Evolutionary conservation across 345 rosid species (phyloP), one percentile per base, ranked within the genome.

Genomic region (Streptanthus diversifolius): DNA sequence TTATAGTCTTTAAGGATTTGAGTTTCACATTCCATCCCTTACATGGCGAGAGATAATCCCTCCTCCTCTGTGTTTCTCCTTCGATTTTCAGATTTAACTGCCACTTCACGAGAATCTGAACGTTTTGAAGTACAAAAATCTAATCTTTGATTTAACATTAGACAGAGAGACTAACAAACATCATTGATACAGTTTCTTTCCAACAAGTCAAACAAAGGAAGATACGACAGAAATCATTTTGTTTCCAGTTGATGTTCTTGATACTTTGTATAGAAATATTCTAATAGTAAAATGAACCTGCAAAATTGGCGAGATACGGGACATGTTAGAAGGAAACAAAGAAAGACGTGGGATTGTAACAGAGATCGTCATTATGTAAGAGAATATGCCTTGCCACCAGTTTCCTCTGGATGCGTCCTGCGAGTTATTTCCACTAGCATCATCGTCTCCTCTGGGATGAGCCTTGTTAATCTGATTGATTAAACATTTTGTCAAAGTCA

Each of bases 231-330:
- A 1, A 32, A 12, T 15, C 2, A 1, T 19, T 73, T 22, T 73
- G 51, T 57, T 41, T 57, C 60, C 14, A 65, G 12, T 33, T 63
- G 40, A 72, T 63, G 29, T 21, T 52, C 45, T 63, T 70, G 35
- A 22, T 52, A 8, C 27, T 17, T 64, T 12, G 48, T 4, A 25
- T 70, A 62, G 72, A 33, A 33, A 79, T 74, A 61, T 56, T 80
- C 83, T 88, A 88, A 54, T 88, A 90, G 81, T 92, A 90, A 56
- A 92, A 91, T 1, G 98, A 90, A 76, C 98, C 96, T 90, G 85
- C 77, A 79, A 64, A 74, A 73, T 29, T 25, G 3, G 32, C 9
- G 33, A 59, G 17, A 43, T 17, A 3, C 9, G 44, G 70, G 43
- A 63, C 13, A 15, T 25, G 65, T 69, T 67, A 56, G 22, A 51